Percentiles rank a stretch among this genome's conserved stretches.
Evolutionary conservation across 441 rosid species (phyloP).

Genomic region (Kokia cookei): DNA sequence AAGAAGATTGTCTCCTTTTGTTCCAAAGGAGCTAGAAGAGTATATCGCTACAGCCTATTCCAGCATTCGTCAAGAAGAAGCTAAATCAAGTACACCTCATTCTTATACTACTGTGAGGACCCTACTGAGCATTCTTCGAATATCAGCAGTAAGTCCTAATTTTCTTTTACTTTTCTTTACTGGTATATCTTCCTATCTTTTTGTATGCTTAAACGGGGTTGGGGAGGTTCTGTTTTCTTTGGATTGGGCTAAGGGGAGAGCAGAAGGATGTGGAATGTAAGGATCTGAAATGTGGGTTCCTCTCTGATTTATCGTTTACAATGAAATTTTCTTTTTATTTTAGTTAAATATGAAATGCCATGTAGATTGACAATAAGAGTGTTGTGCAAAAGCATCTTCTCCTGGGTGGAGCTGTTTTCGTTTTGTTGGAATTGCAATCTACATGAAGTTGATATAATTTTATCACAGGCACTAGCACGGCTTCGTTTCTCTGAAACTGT

Average conservation of each 20-base stretch:
- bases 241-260: constrained; percentile 2
- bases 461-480: constrained; percentile 83
- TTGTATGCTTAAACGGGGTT: not conserved
- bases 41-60: constrained; percentile 93
- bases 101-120: constrained; percentile 97
- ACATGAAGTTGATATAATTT: constrained; percentile 6
- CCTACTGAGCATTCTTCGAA: constrained; percentile 89
- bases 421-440: not conserved
- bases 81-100: constrained; percentile 82
- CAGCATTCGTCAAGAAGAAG: constrained; percentile 95
- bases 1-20: constrained; percentile 73
- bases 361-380: not conserved
- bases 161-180: not conserved
- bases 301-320: not conserved
- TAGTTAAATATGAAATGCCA: not conserved
- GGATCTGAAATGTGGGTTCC: not conserved
- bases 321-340: not conserved
- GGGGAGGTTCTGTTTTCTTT: not conserved
- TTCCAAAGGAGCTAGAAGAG: constrained; percentile 91
- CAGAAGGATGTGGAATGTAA: not conserved
- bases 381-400: not conserved
- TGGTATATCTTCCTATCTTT: not conserved
- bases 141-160: constrained; percentile 76
- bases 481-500: constrained; percentile 92
- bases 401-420: not conserved